Percentiles rank a stretch among this genome's conserved stretches.
Conservation (phyloP, 495 filamentous ascomycete genomes). For the Cladorrhinum samala region DNA sequence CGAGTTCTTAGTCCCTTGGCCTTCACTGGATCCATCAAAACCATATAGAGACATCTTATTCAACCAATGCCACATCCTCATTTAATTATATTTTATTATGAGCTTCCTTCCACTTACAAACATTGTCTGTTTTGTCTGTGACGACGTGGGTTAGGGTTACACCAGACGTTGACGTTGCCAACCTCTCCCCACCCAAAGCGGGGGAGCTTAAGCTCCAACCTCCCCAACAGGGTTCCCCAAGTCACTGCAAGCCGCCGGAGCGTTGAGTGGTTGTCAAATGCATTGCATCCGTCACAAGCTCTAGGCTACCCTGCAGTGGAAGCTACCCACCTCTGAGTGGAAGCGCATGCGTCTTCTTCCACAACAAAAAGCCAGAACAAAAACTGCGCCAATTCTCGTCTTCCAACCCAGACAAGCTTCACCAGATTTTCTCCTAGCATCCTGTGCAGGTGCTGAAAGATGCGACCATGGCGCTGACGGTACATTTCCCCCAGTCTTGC, state of each 20-base stretch:
- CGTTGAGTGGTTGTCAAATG: not conserved
- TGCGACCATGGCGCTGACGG: slow-evolving; percentile 33
- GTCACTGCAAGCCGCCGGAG: slow-evolving; percentile 3
- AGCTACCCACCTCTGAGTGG: too few relatives aligned
- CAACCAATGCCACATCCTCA: too few relatives aligned
- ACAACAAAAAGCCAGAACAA: not conserved
- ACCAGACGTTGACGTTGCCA: not conserved
- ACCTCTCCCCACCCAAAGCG: not conserved
- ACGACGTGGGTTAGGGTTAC: slow-evolving; percentile 16
- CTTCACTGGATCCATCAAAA: too few relatives aligned
- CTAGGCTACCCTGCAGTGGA: not conserved
- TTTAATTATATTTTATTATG: too few relatives aligned
- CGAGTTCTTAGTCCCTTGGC: too few relatives aligned
- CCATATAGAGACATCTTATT: too few relatives aligned
- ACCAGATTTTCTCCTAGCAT: too few relatives aligned
- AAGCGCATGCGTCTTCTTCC: too few relatives aligned
- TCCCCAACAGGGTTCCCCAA: slow-evolving; percentile 1
- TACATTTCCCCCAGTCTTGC: slow-evolving; percentile 11
- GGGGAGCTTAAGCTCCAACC: slow-evolving; percentile 6
- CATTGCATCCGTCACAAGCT: not conserved
- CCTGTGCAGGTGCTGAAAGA: slow-evolving; percentile 12
- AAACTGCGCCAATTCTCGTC: not conserved
- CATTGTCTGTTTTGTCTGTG: too few relatives aligned
- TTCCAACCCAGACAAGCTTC: too few relatives aligned
- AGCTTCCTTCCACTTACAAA: too few relatives aligned